These are phyloP conservation scores for Gnomoniopsis smithogilvyi DNA, from an alignment of 2,329 filamentous ascomycete genomes.

Conservation along the genomic window DNA sequence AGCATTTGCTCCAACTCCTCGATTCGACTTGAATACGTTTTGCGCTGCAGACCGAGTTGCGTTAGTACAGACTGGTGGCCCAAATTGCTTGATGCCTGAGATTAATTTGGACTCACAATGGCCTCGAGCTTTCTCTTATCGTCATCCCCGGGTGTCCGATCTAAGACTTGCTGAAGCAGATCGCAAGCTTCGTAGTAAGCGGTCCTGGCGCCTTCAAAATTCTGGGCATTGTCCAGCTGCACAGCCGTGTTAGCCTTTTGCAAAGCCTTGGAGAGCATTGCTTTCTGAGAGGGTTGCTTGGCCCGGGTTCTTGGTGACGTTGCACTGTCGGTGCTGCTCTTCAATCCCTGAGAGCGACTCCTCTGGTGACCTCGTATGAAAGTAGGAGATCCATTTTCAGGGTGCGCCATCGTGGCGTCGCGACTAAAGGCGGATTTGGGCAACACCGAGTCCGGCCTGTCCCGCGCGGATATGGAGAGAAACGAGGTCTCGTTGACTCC, in stretches of 20 bases:
- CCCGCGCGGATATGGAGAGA: conserved; percentile 17
- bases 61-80: neutral
- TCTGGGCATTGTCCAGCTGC: conserved; percentile 91
- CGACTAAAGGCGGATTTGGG: conserved; percentile 16
- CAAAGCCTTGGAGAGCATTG: conserved; percentile 92
- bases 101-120: conserved; percentile 66
- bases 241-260: conserved; percentile 96
- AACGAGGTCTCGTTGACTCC: conserved; percentile 19
- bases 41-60: conserved; percentile 53
- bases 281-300: conserved; percentile 74
- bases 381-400: conserved; percentile 26
- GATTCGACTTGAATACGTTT: conserved; percentile 88
- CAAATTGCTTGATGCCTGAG: neutral
- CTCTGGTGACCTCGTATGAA: conserved; percentile 38
- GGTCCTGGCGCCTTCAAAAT: conserved; percentile 85
- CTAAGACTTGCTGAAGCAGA: conserved; percentile 82
- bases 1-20: conserved; percentile 76
- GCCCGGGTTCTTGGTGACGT: conserved; percentile 31
- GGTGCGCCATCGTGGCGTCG: conserved; percentile 30
- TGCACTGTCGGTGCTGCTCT: conserved; percentile 41
- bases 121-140: conserved; percentile 88
- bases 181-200: conserved; percentile 90
- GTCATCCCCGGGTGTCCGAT: conserved; percentile 77
- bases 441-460: conserved; percentile 11
- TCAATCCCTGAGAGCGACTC: conserved; percentile 42